A percentile compares a stretch with the other conserved stretches of the same genome.
Evolutionary conservation across 768 basidiomycete genomes (phyloP).

Genomic region (Mycena olivaceomarginata): DNA sequence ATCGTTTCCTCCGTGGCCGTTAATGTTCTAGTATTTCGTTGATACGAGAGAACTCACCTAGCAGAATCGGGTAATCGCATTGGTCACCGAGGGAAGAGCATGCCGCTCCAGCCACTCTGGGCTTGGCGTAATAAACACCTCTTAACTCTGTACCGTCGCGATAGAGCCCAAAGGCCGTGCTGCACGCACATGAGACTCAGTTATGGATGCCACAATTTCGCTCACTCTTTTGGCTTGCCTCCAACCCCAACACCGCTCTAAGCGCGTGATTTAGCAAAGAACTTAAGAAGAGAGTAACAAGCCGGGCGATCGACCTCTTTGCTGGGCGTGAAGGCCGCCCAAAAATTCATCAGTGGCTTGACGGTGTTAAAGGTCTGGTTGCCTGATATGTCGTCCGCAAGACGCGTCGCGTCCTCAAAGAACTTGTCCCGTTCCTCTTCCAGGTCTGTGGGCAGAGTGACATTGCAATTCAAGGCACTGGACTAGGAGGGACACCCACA

Average conservation of each 20-base stretch:
- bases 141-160: slow-evolving; percentile 87
- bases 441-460: slow-evolving; percentile 65
- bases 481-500: slow-evolving; percentile 66
- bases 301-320: slow-evolving; percentile 69
- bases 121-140: slow-evolving; percentile 82
- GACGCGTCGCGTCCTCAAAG: slow-evolving; percentile 76
- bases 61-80: slow-evolving; percentile 85
- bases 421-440: slow-evolving; percentile 77
- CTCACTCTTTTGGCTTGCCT: slow-evolving; percentile 82
- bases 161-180: slow-evolving; percentile 86
- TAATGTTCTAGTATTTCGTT: not conserved
- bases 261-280: not conserved
- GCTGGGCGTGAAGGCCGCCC: slow-evolving; percentile 87
- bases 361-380: slow-evolving; percentile 89
- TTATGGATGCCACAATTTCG: not conserved
- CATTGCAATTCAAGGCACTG: not conserved
- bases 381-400: slow-evolving; percentile 81
- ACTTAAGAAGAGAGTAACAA: slow-evolving; percentile 1
- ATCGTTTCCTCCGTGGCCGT: slow-evolving; percentile 75
- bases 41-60: slow-evolving; percentile 66
- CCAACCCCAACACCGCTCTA: slow-evolving; percentile 85
- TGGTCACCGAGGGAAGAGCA: slow-evolving; percentile 77
- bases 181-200: slow-evolving; percentile 49
- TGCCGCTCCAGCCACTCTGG: slow-evolving; percentile 80
- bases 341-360: slow-evolving; percentile 86